phyloP scores from a whole-genome alignment of 257 asterid species.

The Petrea volubilis region DNA sequence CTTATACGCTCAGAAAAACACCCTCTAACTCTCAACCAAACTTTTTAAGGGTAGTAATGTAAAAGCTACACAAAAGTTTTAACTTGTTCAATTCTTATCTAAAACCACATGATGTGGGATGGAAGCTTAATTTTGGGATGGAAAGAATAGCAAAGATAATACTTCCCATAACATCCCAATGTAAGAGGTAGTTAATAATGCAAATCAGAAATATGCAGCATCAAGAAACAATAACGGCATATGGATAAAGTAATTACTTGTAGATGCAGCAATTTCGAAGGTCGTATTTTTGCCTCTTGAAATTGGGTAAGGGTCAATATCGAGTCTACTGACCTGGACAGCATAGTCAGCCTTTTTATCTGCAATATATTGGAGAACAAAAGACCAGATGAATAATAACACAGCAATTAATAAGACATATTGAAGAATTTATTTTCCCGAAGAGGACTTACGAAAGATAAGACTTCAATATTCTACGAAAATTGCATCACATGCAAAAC shows the following conservation, averaged over 20 bases:
- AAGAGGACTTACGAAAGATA: background rate
- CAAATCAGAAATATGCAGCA: background rate
- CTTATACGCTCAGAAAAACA: too few species aligned
- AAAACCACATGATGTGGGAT: background rate
- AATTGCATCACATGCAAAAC: background rate
- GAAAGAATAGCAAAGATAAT: background rate
- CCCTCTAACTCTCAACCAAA: too few species aligned
- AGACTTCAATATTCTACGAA: background rate
- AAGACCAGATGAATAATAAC: background rate
- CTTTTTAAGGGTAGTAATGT: too few species aligned
- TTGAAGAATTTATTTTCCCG: background rate
- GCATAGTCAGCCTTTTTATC: constrained; percentile 52
- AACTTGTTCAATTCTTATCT: too few species aligned
- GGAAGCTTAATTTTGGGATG: background rate
- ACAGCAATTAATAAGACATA: background rate
- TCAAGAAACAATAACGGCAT: background rate
- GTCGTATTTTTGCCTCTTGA: constrained; percentile 53
- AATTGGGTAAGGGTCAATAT: constrained; percentile 73
- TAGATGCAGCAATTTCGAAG: constrained; percentile 63
- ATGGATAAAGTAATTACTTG: constrained; percentile 43
- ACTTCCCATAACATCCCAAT: background rate
- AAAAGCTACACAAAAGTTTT: too few species aligned
- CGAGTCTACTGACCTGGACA: constrained; percentile 68
- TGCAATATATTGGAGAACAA: constrained; percentile 32
- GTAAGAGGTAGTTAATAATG: background rate